These are phyloP conservation scores for Penicillium freii DNA, from an alignment of 2,329 filamentous ascomycete species.

Conservation along the genomic window DNA sequence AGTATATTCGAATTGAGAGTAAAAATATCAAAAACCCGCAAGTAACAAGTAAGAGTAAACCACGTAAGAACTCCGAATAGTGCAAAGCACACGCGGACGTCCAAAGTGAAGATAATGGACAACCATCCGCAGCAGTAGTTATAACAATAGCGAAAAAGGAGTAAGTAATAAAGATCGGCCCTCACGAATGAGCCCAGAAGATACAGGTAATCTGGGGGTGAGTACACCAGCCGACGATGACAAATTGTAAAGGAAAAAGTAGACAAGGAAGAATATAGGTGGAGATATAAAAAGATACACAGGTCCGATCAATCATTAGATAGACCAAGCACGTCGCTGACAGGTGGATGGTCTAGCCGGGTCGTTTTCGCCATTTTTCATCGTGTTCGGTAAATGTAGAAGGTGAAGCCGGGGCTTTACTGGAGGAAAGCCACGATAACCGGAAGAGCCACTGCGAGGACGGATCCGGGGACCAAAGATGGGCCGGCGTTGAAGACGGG, in stretches of 20 bases:
- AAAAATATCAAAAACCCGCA: not conserved
- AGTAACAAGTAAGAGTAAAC: not conserved
- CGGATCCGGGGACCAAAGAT: constrained; percentile 13
- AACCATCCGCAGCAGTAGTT: not conserved
- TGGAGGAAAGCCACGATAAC: constrained; percentile 21
- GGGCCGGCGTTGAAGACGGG: constrained; percentile 25
- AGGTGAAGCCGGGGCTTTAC: not conserved
- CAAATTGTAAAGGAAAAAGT: not conserved
- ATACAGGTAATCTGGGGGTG: constrained; percentile 4
- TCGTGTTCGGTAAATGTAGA: not conserved
- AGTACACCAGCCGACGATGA: constrained; percentile 1
- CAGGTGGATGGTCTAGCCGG: not conserved
- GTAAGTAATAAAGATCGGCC: not conserved
- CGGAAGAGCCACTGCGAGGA: constrained; percentile 19
- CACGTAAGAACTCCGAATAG: not conserved
- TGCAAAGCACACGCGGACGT: not conserved
- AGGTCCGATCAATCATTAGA: constrained; percentile 10
- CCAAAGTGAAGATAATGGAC: not conserved
- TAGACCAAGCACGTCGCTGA: not conserved
- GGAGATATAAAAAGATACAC: not conserved
- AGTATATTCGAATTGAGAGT: not conserved
- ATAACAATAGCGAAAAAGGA: not conserved
- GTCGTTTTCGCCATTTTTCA: constrained; percentile 1
- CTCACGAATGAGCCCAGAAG: not conserved
- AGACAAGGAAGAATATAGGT: constrained; percentile 3